Evolutionary conservation across 2,329 filamentous ascomycete genomes (phyloP), one percentile per base, ranked within the genome.

Genomic region (Talaromyces sp.): DNA sequence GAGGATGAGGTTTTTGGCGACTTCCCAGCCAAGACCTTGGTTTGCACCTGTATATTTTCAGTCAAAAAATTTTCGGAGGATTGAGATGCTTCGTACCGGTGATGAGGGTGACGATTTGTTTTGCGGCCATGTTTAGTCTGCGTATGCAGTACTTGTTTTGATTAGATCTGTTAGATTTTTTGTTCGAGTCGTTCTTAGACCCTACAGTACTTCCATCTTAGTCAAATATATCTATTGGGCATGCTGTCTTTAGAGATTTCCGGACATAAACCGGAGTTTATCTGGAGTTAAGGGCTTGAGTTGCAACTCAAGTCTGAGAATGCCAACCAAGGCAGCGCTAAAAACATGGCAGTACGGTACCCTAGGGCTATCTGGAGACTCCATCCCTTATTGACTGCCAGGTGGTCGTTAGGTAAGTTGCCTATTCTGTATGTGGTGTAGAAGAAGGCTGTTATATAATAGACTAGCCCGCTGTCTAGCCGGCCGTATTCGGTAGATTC

Each of bases 61-160:
- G 31, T 47, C 39, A 27, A 31, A 41, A 39, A 27, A 54, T 41
- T 8, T 13, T 37, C 35, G 35, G 35, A 4, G 17, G 22, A 39
- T 31, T 43, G 31, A 4, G 17, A 15, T 49, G 13, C 15, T 45
- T 19, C 56, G 3, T 61, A 66, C 65, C 65, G 9, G 65, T 65
- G 39, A 67, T 67, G 62, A 67, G 62, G 19, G 58, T 62, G 50
- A 67, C 59, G 58, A 67, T 65, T 27, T 67, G 62, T 31, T 61
- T 61, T 37, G 56, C 39, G 10, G 65, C 47, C 65, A 66, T 66
- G 56, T 11, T 43, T n/a, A 6, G 7, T 27, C 10, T 19, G 25
- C n/a, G 31, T 58, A 9, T 19, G n/a, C 27, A 8, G 9, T 45
- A 17, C 10, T 17, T 15, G 5, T 19, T n/a, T 6, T 17, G 22